Evolutionary conservation across 805 yeast genomes (phyloP), one percentile per base, ranked within the genome.

Genomic region (Nakazawaea laoshanensis): DNA sequence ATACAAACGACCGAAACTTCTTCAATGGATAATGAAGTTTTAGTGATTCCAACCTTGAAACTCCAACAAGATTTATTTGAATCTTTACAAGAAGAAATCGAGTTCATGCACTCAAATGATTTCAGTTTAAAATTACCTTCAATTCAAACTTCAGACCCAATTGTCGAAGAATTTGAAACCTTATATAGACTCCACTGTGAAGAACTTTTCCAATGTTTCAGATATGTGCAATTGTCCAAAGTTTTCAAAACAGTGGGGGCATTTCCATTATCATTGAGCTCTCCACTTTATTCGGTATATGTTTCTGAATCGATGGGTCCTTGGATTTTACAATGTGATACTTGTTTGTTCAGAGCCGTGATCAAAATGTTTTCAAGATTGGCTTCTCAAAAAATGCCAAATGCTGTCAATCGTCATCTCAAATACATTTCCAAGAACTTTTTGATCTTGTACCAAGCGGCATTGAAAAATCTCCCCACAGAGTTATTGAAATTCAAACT

Each of bases 301-400:
- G 62, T 62, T 5, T 58, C 68, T 8, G 69, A 69, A 10, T 53
- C 57, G 5, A 45, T 75, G 10, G 45, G 62, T 4, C 65, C 65
- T 11, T 85, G 95, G 94, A 65, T 81, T n/a, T 45, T 63, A 20
- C 57, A 67, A 29, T 80, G 86, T 48, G 95, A 86, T 50, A 46
- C 66, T 38, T 58, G 69, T n/a, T 67, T 78, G 55, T 82, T 78
- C 53, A 59, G 59, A 26, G 47, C 62, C 3, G 55, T 68, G 48
- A 61, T 78, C 15, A 70, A 69, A 42, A 66, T 77, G 68, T 54
- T 85, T 40, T 67, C 78, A 4, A 78, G 77, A 18, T 55, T 81
- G 36, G 72, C 74, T 11, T 54, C 77, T 25, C 80, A 74, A 39
- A 59, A 55, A n/a, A 65, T 79, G 4, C 84, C 87, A 3, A 56